Evolutionary conservation across 1,284 basidiomycete species (phyloP).

Genomic region (Phenoliferia sp.): DNA sequence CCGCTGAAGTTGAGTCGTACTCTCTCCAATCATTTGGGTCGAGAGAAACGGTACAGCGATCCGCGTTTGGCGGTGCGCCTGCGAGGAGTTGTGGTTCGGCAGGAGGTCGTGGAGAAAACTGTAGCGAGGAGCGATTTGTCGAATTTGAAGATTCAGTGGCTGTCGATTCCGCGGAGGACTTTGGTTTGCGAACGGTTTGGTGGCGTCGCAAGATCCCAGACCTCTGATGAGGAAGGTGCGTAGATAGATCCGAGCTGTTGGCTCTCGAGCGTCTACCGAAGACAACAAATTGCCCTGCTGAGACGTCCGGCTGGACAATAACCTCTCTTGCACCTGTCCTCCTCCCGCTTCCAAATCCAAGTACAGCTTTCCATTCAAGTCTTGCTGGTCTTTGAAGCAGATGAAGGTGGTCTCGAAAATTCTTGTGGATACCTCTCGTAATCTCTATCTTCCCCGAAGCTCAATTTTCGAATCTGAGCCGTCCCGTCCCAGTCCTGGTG

Average conservation of each 20-base stretch:
- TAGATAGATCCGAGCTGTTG: background rate
- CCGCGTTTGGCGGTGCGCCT: background rate
- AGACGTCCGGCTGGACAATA: background rate
- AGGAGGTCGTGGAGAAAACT: background rate
- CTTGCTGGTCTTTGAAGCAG: background rate
- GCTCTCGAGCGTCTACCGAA: background rate
- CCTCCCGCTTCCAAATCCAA: background rate
- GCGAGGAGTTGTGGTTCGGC: background rate
- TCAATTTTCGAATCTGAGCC: background rate
- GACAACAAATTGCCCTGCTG: background rate
- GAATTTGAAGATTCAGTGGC: background rate
- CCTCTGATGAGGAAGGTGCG: background rate
- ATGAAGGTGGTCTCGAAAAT: background rate
- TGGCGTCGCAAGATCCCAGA: background rate
- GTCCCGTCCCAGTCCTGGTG: background rate
- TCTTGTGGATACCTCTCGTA: background rate
- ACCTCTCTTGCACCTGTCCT: background rate
- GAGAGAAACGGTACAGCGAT: background rate
- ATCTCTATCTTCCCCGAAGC: slow-evolving; percentile 1
- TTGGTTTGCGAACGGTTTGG: background rate
- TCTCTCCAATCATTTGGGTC: slow-evolving; percentile 9
- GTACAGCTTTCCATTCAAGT: background rate
- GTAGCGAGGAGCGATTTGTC: background rate
- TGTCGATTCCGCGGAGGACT: background rate
- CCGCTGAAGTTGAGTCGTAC: slow-evolving; percentile 11